Conservation (phyloP, 78 protist species). For the Protostelium mycophagum region DNA sequence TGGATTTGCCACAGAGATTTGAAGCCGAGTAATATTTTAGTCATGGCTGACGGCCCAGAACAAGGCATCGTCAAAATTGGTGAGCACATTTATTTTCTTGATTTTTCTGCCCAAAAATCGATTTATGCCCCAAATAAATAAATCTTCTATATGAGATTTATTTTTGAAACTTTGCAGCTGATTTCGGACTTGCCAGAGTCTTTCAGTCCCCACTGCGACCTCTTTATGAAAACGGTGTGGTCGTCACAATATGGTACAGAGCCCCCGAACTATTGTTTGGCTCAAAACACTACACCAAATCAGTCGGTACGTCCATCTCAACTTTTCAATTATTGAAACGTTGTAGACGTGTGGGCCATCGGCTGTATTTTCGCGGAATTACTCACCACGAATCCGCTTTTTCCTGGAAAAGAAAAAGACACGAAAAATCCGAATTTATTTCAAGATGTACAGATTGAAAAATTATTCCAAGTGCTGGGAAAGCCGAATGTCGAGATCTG, state of each 20-base stretch:
- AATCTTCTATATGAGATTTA: neutral
- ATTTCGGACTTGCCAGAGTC: slow-evolving; percentile 78
- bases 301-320: slow-evolving; percentile 59
- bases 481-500: slow-evolving; percentile 38
- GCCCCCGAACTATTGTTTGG: slow-evolving; percentile 91
- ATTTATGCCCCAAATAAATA: neutral
- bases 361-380: slow-evolving; percentile 89
- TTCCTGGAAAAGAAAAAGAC: slow-evolving; percentile 65
- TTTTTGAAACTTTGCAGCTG: neutral
- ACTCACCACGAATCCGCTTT: slow-evolving; percentile 60
- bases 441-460: slow-evolving; percentile 73
- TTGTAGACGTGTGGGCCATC: slow-evolving; percentile 78
- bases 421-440: slow-evolving; percentile 33
- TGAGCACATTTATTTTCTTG: slow-evolving; percentile 3
- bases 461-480: slow-evolving; percentile 67
- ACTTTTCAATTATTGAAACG: neutral
- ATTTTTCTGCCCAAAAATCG: neutral
- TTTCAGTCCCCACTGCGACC: slow-evolving; percentile 63
- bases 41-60: slow-evolving; percentile 70
- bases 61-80: slow-evolving; percentile 70
- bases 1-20: slow-evolving; percentile 81
- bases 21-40: slow-evolving; percentile 68
- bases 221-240: slow-evolving; percentile 69
- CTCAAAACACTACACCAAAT: slow-evolving; percentile 81
- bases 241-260: slow-evolving; percentile 92